These are phyloP conservation scores for Fagus crenata DNA, from an alignment of 306 rosid genomes.

Conservation along the genomic window DNA sequence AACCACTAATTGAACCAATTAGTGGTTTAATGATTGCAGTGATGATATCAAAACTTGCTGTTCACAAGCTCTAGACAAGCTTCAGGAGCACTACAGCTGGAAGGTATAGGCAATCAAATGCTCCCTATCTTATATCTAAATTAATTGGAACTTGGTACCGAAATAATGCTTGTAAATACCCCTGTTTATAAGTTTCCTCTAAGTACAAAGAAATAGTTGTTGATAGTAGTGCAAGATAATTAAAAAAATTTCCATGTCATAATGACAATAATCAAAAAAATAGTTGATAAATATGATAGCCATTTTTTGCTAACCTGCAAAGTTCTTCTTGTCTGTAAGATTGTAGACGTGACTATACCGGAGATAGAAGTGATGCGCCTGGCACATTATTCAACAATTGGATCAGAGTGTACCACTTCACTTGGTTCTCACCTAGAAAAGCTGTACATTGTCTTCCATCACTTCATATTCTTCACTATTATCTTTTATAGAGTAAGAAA, in stretches of 20 bases:
- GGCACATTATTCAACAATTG: slow-evolving; percentile 86
- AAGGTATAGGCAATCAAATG: slow-evolving; percentile 48
- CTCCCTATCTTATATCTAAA: not conserved
- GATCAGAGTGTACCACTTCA: slow-evolving; percentile 68
- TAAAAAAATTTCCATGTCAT: not conserved
- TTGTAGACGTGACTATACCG: slow-evolving; percentile 82
- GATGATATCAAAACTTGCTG: slow-evolving; percentile 75
- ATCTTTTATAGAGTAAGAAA: slow-evolving; percentile 18
- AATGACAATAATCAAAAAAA: not conserved
- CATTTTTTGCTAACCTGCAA: slow-evolving; percentile 28
- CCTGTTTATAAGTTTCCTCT: not conserved
- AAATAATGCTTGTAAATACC: not conserved
- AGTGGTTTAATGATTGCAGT: slow-evolving; percentile 97
- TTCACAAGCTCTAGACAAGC: slow-evolving; percentile 58
- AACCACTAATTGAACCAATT: slow-evolving; percentile 66
- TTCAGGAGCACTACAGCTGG: slow-evolving; percentile 70
- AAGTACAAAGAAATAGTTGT: not conserved
- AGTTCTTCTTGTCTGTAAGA: slow-evolving; percentile 41
- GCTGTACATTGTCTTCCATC: slow-evolving; percentile 45
- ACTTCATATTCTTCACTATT: slow-evolving; percentile 17
- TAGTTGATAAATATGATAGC: not conserved
- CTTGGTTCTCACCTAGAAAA: slow-evolving; percentile 52
- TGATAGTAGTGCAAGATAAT: not conserved
- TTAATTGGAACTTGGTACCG: slow-evolving; percentile 12
- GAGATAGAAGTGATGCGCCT: slow-evolving; percentile 94